These are phyloP conservation scores for Pythium scleroteichum DNA, from an alignment of 352 stramenopile species.

Conservation along the genomic window DNA sequence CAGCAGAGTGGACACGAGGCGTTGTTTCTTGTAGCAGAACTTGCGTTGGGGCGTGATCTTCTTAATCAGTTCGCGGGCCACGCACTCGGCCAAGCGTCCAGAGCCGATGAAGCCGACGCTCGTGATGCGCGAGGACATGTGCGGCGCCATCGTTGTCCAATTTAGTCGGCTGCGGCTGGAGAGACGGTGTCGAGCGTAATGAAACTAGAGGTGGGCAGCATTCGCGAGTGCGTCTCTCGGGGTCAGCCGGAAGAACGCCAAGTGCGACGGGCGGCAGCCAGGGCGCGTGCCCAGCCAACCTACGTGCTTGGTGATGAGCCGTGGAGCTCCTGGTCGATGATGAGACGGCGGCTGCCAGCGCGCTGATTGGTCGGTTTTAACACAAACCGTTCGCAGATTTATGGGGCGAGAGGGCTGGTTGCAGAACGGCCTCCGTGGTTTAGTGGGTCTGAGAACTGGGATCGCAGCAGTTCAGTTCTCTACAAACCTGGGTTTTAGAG, in stretches of 20 bases:
- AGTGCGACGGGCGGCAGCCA: constrained; percentile 1
- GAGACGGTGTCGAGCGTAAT: background rate
- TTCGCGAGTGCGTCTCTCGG: background rate
- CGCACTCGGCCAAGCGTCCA: constrained; percentile 56
- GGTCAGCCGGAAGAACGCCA: constrained; percentile 11
- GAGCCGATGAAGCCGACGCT: constrained; percentile 78
- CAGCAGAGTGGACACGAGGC: constrained; percentile 66
- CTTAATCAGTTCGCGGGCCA: constrained; percentile 64
- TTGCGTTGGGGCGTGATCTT: constrained; percentile 58
- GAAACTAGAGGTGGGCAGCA: background rate
- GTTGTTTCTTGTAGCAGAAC: constrained; percentile 78
- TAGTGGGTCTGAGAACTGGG: constrained; percentile 8
- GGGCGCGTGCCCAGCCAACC: constrained; percentile 9
- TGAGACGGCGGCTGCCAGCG: constrained; percentile 3
- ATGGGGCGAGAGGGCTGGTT: constrained; percentile 11
- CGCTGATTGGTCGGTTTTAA: constrained; percentile 25
- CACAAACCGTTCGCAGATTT: constrained; percentile 12
- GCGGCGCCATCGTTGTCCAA: constrained; percentile 12
- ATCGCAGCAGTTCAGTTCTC: no score
- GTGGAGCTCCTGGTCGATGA: constrained; percentile 14
- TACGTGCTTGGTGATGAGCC: background rate
- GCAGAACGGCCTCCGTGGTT: background rate
- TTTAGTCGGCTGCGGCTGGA: constrained; percentile 1
- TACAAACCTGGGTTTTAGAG: background rate
- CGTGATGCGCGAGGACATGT: constrained; percentile 35